These are phyloP conservation scores for Candolleomyces aberdarensis DNA, from an alignment of 768 basidiomycete species.

Conservation along the genomic window DNA sequence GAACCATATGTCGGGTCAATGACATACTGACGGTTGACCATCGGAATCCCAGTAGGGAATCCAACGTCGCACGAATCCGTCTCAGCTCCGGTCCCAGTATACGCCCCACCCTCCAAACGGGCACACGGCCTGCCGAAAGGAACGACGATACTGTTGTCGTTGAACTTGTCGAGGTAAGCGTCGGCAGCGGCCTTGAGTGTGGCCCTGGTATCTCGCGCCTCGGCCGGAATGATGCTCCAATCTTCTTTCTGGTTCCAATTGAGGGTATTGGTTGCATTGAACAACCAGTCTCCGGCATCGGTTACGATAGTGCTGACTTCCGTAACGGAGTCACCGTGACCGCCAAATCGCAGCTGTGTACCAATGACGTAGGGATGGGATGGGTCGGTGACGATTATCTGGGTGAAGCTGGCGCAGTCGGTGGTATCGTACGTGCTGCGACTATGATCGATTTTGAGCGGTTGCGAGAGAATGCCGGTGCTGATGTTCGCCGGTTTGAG, in stretches of 20 bases:
- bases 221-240: neutral
- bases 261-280: slow-evolving; percentile 2
- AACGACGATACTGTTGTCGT: slow-evolving; percentile 5
- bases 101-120: slow-evolving; percentile 3
- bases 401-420: slow-evolving; percentile 1
- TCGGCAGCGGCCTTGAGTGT: slow-evolving; percentile 5
- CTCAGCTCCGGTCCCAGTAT: neutral
- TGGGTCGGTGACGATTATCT: slow-evolving; percentile 6
- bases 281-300: slow-evolving; percentile 4
- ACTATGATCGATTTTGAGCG: slow-evolving; percentile 5
- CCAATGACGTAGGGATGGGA: slow-evolving; percentile 7
- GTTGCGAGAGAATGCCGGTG: slow-evolving; percentile 4
- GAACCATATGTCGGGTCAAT: slow-evolving; percentile 10
- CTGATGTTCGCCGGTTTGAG: slow-evolving; percentile 2
- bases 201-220: neutral
- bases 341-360: neutral
- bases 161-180: slow-evolving; percentile 8
- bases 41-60: slow-evolving; percentile 7
- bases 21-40: slow-evolving; percentile 6
- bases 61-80: slow-evolving; percentile 3
- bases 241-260: neutral
- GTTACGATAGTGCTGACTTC: slow-evolving; percentile 2
- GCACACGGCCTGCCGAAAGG: slow-evolving; percentile 4
- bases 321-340: neutral
- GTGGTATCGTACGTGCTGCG: slow-evolving; percentile 1